Evolutionary conservation across 257 asterid genomes (phyloP), one percentile per base, ranked within the genome.

Genomic region (Echium plantagineum): DNA sequence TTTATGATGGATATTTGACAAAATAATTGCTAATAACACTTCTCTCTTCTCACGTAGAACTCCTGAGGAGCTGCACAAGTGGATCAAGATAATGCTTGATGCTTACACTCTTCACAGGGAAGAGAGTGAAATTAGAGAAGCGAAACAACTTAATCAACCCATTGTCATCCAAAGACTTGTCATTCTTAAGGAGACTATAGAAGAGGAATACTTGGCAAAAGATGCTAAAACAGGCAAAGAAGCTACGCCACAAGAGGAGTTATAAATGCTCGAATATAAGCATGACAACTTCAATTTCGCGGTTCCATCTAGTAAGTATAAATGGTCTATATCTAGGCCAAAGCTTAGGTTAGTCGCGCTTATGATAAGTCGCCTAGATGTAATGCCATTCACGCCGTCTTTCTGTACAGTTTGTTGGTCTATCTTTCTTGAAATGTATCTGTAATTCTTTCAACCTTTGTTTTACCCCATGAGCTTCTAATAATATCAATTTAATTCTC

Each of bases 11-110:
- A 24, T 22, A 22, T 56, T 56, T 56, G 15, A 42, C 1, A 24
- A 10, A 17, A 9, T 55, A 22, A 12, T 21, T 62, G 32, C 21
- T 24, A 51, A 62, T 31, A 6, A 62, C 38, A n/a, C 1, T 52
- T 67, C 62, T 42, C 19, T 67, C 24, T 61, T 63, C 32, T 68
- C 52, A 71, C 18, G 64, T 83, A 90, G 97, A 71, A 85, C 87
- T 28, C 97, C 97, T 5, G 82, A 85, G 72, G 97, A 87, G 81
- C 89, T 90, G 69, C 97, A 87, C 80, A 85, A 81, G 76, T 90
- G 97, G 96, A 79, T 90, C 57, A 77, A 74, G 71, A 75, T 90
- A 73, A 85, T 90, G 97, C 85, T 90, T 18, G 97, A 90, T 26
- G 97, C 97, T 15, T 87, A 90, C 82, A 73, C 83, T 68, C 82